Evolutionary conservation across 2,329 filamentous ascomycete species (phyloP).

Genomic region (Penicillium italicum): DNA sequence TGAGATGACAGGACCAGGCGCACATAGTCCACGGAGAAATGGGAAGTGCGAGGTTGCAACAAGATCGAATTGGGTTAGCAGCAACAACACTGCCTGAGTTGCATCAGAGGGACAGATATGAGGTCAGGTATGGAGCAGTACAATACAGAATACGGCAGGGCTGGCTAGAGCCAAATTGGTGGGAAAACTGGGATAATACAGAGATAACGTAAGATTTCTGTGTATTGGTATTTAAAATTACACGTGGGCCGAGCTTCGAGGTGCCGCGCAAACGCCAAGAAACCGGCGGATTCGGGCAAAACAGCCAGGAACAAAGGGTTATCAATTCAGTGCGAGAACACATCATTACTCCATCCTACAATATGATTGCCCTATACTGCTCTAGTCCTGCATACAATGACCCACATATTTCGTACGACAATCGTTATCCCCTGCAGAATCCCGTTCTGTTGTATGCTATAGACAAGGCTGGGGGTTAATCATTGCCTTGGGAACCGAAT

Average conservation of each 20-base stretch:
- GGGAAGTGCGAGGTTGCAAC: slow-evolving; percentile 3
- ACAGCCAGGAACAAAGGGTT: not conserved
- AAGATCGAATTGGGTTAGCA: slow-evolving; percentile 6
- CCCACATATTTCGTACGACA: not conserved
- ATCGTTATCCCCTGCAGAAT: not conserved
- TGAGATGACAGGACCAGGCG: slow-evolving; percentile 29
- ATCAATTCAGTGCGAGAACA: not conserved
- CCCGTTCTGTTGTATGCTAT: not conserved
- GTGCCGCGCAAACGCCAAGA: slow-evolving; percentile 18
- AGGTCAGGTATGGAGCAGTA: slow-evolving; percentile 12
- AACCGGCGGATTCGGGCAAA: slow-evolving; percentile 6
- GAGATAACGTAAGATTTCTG: not conserved
- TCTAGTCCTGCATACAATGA: not conserved
- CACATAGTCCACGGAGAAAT: slow-evolving; percentile 34
- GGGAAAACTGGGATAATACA: not conserved
- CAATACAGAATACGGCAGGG: slow-evolving; percentile 8
- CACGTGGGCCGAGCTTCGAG: slow-evolving; percentile 9
- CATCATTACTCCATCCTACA: not conserved
- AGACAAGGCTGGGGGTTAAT: not conserved
- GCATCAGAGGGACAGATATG: slow-evolving; percentile 17
- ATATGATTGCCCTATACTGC: not conserved
- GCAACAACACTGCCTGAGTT: slow-evolving; percentile 12
- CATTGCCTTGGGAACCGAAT: not conserved
- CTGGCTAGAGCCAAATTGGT: not conserved
- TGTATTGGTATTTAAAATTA: slow-evolving; percentile 7